Conservation (phyloP, 768 basidiomycete genomes). For the Gloeopeniophorella convolvens region DNA sequence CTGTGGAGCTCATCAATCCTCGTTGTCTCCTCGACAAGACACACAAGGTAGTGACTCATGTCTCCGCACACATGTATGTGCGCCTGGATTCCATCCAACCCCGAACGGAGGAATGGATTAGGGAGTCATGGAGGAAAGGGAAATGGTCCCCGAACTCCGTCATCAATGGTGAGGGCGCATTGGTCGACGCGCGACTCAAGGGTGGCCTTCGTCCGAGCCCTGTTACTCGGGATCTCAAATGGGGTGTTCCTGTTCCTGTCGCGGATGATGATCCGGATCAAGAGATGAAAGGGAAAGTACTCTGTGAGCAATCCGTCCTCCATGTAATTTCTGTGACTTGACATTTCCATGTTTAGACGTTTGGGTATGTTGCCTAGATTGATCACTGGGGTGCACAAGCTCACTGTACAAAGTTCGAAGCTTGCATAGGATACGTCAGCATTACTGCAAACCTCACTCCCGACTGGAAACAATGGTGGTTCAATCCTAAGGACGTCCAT, state of each 20-base stretch:
- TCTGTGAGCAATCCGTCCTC: conserved; percentile 56
- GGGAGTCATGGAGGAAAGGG: conserved; percentile 66
- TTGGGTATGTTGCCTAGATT: conserved; percentile 59
- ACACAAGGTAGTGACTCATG: conserved; percentile 68
- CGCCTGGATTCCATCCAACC: conserved; percentile 80
- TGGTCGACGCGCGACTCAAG: conserved; percentile 85
- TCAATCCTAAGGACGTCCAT: conserved; percentile 79
- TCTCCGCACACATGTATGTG: conserved; percentile 89
- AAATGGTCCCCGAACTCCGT: conserved; percentile 93
- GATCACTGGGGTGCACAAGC: not conserved
- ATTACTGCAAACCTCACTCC: conserved; percentile 94
- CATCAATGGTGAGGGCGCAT: conserved; percentile 79
- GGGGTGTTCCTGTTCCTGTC: conserved; percentile 92
- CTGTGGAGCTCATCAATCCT: conserved; percentile 90
- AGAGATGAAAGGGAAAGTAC: conserved; percentile 90
- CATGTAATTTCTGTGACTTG: not conserved
- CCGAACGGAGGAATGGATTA: conserved; percentile 82
- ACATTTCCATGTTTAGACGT: conserved; percentile 52
- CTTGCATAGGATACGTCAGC: conserved; percentile 93
- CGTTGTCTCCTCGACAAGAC: conserved; percentile 82
- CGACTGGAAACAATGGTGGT: conserved; percentile 98
- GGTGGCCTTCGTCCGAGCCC: conserved; percentile 83
- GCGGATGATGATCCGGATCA: conserved; percentile 63
- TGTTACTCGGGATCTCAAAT: conserved; percentile 87
- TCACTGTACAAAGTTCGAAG: conserved; percentile 66